phyloP scores from a whole-genome alignment of 371 early-diverging fungal genomes.

The Syncephalastrum sp. region DNA sequence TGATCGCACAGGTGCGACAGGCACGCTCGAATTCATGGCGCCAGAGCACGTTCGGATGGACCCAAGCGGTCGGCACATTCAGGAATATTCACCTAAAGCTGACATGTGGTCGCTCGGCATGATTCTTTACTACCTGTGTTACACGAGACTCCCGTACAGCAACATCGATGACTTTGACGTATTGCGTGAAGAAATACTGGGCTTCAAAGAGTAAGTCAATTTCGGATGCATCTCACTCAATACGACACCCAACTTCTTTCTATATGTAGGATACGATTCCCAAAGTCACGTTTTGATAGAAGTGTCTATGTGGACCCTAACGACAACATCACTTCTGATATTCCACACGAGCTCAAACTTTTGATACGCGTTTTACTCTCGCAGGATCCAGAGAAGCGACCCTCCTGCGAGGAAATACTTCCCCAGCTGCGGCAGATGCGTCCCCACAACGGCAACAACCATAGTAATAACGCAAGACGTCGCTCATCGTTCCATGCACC shows the following conservation, averaged over 20 bases:
- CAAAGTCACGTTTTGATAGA: slow-evolving; percentile 26
- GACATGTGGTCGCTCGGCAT: slow-evolving; percentile 97
- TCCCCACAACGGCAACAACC: neutral
- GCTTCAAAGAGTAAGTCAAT: slow-evolving; percentile 48
- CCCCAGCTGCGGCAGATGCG: slow-evolving; percentile 24
- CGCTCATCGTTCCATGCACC: slow-evolving; percentile 6
- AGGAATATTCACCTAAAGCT: slow-evolving; percentile 80
- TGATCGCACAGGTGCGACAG: slow-evolving; percentile 91
- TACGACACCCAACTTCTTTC: neutral
- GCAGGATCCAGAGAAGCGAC: slow-evolving; percentile 59
- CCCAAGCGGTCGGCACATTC: slow-evolving; percentile 58
- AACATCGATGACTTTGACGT: slow-evolving; percentile 88
- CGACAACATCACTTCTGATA: slow-evolving; percentile 20
- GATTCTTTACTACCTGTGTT: slow-evolving; percentile 89
- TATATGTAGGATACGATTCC: slow-evolving; percentile 27
- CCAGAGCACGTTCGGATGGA: slow-evolving; percentile 69
- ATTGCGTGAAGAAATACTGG: slow-evolving; percentile 75
- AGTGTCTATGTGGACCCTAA: slow-evolving; percentile 17
- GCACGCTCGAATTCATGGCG: slow-evolving; percentile 94
- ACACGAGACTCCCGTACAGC: slow-evolving; percentile 78
- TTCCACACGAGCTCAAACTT: slow-evolving; percentile 59
- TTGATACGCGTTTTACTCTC: slow-evolving; percentile 62
- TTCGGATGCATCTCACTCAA: neutral
- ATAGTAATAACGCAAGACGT: neutral
- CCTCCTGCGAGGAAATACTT: slow-evolving; percentile 65